These are phyloP conservation scores for Tausonia pullulans DNA, from an alignment of 1,284 basidiomycete genomes.

Conservation along the genomic window DNA sequence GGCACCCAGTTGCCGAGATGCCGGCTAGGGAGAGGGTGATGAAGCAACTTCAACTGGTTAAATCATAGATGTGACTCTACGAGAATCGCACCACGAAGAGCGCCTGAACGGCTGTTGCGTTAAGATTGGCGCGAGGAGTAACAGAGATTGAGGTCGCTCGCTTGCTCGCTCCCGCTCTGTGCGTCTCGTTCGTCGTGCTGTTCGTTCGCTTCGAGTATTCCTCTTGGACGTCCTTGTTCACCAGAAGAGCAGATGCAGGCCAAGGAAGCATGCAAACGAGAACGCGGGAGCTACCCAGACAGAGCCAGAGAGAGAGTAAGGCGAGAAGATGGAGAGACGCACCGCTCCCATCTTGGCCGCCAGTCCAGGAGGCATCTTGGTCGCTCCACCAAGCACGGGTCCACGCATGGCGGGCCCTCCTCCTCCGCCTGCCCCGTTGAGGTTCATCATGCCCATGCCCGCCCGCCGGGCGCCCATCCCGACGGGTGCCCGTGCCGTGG, in stretches of 20 bases:
- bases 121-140: too few species aligned
- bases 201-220: too few species aligned
- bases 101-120: too few species aligned
- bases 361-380: conserved; percentile 19
- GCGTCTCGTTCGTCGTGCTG: too few species aligned
- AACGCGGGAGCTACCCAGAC: not conserved
- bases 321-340: not conserved
- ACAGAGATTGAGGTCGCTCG: too few species aligned
- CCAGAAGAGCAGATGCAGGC: not conserved
- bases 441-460: conserved; percentile 45
- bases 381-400: conserved; percentile 13
- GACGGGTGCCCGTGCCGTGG: conserved; percentile 21
- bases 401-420: conserved; percentile 11
- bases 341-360: conserved; percentile 22
- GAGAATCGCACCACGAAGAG: too few species aligned
- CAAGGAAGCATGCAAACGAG: not conserved
- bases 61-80: too few species aligned
- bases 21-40: too few species aligned
- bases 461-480: conserved; percentile 45
- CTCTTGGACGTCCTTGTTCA: too few species aligned
- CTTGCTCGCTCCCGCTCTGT: too few species aligned
- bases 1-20: too few species aligned
- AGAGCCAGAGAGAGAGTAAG: conserved; percentile 17
- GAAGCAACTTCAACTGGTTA: too few species aligned
- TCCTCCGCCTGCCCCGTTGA: conserved; percentile 39